Conservation (phyloP, 192 early-diverging fungal species). For the Umbelopsis ramanniana region DNA sequence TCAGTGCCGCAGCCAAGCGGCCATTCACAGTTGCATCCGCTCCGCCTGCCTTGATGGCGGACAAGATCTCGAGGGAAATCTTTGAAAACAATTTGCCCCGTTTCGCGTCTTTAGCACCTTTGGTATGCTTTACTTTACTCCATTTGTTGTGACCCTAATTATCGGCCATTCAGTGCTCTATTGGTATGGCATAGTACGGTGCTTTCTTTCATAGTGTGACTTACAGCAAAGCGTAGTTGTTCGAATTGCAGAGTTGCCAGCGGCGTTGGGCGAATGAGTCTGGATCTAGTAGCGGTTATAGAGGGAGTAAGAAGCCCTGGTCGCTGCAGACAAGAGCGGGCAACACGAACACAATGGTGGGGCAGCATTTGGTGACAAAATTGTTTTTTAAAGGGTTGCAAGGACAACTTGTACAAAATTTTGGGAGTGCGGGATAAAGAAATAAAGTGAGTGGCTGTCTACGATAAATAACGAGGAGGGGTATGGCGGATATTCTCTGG, state of each 20-base stretch:
- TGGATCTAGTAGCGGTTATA: neutral
- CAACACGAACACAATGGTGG: neutral
- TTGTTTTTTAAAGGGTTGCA: neutral
- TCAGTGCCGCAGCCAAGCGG: constrained; percentile 59
- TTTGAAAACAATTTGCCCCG: constrained; percentile 57
- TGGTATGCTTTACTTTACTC: constrained; percentile 64
- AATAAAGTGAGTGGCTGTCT: neutral
- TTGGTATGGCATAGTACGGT: neutral
- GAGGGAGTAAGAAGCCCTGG: neutral
- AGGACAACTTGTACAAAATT: constrained; percentile 8
- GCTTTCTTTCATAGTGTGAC: neutral
- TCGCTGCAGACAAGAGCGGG: neutral
- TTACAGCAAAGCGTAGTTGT: constrained; percentile 15
- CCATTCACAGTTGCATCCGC: constrained; percentile 60
- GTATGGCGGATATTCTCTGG: constrained; percentile 12
- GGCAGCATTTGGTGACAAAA: neutral
- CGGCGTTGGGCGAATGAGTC: neutral
- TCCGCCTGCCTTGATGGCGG: constrained; percentile 64
- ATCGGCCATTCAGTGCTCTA: constrained; percentile 11
- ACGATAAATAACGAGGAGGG: neutral
- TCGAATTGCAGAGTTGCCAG: neutral
- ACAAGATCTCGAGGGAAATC: constrained; percentile 65
- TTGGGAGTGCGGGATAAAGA: neutral
- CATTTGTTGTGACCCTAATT: constrained; percentile 64
- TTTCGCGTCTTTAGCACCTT: constrained; percentile 61